phyloP scores from a whole-genome alignment of 192 early-diverging fungal species.

The Geosiphon pyriformis region DNA sequence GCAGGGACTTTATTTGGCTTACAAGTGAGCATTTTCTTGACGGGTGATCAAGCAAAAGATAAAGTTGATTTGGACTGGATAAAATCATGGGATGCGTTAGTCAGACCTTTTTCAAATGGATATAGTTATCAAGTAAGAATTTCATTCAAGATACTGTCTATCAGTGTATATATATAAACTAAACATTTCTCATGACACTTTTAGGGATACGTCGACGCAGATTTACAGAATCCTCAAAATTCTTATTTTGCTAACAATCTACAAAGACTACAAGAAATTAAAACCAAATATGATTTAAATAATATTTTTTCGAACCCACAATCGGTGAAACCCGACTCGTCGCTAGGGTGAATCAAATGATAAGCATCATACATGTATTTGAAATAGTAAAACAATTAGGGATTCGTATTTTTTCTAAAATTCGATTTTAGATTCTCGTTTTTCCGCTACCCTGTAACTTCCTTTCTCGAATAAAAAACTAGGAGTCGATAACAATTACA shows the following conservation, averaged over 20 bases:
- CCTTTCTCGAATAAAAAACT: too few relatives aligned
- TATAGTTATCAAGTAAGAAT: constrained; percentile 16
- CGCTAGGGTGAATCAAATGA: too few relatives aligned
- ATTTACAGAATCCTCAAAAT: constrained; percentile 9
- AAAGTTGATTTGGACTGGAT: neutral
- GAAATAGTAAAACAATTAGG: too few relatives aligned
- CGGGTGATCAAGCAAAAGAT: neutral
- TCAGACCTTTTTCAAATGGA: constrained; percentile 18
- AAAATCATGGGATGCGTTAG: neutral
- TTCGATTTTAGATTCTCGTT: too few relatives aligned
- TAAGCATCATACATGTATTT: too few relatives aligned
- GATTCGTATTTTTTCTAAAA: too few relatives aligned
- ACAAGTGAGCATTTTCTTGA: neutral
- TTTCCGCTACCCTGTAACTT: too few relatives aligned
- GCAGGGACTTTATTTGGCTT: neutral
- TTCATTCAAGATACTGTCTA: too few relatives aligned
- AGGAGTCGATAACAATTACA: too few relatives aligned
- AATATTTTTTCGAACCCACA: constrained; percentile 27
- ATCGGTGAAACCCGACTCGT: constrained; percentile 21
- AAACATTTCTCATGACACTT: neutral
- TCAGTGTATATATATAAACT: neutral
- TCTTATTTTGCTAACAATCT: constrained; percentile 27
- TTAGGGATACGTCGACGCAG: constrained; percentile 24
- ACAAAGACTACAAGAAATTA: constrained; percentile 17
- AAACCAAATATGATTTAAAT: constrained; percentile 25